Percentiles rank a stretch among this genome's conserved stretches.
Conservation (phyloP, 2,329 filamentous ascomycete genomes). For the Alternaria tenuissima region DNA sequence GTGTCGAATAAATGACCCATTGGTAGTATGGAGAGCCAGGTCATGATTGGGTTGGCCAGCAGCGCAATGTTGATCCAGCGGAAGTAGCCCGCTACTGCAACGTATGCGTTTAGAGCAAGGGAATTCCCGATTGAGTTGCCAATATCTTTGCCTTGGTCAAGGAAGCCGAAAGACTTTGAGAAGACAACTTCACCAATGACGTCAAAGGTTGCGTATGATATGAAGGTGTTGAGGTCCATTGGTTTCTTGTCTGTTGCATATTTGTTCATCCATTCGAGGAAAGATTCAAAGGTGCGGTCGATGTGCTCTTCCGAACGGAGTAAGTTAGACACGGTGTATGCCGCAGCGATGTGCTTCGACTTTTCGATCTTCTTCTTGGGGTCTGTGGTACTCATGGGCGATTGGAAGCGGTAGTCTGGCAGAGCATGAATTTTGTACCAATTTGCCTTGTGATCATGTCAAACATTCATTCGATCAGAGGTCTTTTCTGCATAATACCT, state of each 20-base stretch:
- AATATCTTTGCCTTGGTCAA: slow-evolving; percentile 43
- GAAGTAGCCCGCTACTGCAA: slow-evolving; percentile 21
- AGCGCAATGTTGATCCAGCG: slow-evolving; percentile 24
- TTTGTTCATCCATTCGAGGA: slow-evolving; percentile 3
- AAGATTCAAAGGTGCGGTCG: slow-evolving; percentile 24
- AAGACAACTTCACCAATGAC: slow-evolving; percentile 51
- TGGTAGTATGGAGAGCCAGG: slow-evolving; percentile 46
- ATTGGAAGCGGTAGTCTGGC: slow-evolving; percentile 54
- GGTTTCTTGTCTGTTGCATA: not conserved
- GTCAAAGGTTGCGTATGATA: slow-evolving; percentile 54
- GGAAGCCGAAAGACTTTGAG: slow-evolving; percentile 40
- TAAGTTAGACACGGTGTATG: slow-evolving; percentile 39
- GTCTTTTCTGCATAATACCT: slow-evolving; percentile 34
- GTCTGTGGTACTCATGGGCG: slow-evolving; percentile 52
- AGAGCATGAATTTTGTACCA: slow-evolving; percentile 51
- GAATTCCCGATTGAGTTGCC: slow-evolving; percentile 48
- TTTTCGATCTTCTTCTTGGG: slow-evolving; percentile 44
- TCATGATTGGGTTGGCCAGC: slow-evolving; percentile 51
- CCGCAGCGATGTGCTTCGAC: slow-evolving; percentile 21
- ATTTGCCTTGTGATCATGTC: slow-evolving; percentile 21
- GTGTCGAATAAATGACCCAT: slow-evolving; percentile 53
- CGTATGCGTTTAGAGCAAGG: not conserved
- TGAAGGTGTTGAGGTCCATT: slow-evolving; percentile 44
- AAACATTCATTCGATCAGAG: not conserved
- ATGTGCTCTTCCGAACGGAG: slow-evolving; percentile 34